Conservation (phyloP, 306 rosid species). For the Begonia peltatifolia region DNA sequence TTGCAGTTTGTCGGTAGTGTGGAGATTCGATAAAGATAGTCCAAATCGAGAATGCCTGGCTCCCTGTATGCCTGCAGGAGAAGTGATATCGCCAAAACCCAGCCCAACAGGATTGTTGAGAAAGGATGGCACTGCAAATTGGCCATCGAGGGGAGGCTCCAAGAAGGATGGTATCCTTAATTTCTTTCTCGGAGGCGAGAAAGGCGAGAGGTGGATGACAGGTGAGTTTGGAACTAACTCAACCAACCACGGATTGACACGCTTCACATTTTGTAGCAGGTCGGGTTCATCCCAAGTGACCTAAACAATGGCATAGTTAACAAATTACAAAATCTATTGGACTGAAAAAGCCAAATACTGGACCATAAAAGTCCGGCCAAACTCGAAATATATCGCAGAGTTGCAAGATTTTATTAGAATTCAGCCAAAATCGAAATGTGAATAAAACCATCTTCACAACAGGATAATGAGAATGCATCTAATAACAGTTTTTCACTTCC, state of each 20-base stretch:
- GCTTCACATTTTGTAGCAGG: conserved; percentile 94
- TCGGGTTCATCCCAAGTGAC: conserved; percentile 99
- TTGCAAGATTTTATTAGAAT: not conserved
- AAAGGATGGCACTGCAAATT: conserved; percentile 44
- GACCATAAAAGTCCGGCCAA: too few species aligned
- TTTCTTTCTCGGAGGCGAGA: conserved; percentile 82
- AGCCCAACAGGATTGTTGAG: conserved; percentile 75
- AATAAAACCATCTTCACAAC: not conserved
- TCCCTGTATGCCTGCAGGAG: conserved; percentile 99
- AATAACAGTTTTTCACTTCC: not conserved
- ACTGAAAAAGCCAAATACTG: too few species aligned
- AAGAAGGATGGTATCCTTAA: conserved; percentile 51
- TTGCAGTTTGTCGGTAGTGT: conserved; percentile 51
- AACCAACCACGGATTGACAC: conserved; percentile 90
- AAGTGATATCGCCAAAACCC: conserved; percentile 62
- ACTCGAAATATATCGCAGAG: too few species aligned
- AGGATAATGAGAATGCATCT: not conserved
- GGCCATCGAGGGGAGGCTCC: conserved; percentile 46
- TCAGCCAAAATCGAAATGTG: not conserved
- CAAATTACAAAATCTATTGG: too few species aligned
- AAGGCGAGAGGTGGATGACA: conserved; percentile 41
- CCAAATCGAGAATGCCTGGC: conserved; percentile 99
- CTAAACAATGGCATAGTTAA: conserved; percentile 18
- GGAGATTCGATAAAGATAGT: conserved; percentile 69
- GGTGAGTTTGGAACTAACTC: conserved; percentile 77